Base-by-base conservation (phyloP, 1,139 yeast genomes). In the Geotrichum phurueaensis region DNA sequence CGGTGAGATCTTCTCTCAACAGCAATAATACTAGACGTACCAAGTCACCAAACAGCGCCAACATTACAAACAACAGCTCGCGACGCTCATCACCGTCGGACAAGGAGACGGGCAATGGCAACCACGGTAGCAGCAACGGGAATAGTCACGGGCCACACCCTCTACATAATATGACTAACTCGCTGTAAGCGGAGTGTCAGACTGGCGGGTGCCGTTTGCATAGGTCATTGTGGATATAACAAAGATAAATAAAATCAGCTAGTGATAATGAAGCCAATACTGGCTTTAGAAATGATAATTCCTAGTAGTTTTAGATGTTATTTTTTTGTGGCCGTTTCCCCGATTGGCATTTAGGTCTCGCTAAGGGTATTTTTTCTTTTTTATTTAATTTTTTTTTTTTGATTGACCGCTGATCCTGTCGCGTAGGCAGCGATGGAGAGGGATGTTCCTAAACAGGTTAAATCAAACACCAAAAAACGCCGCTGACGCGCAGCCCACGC, bases 21-120 rank as follows among this genome's bases (percentile, higher is more conserved):
- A 64, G 68, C 20, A 66, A 69, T 33, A 68, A 67, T 12, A 69
- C 71, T 20, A 64, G 73, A 18, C 61, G 71, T 25, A 69, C 70
- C 5, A 64, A 65, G 43, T 67, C 72, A 45, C 72, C 74, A 13
- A 67, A 68, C 12, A 60, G 56, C 20, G 59, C 65, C 23, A 57
- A 52, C 25, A 43, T 29, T 36, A 56, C 39, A 33, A 53, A 49
- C 3, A 52, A 47, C 47, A 43, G 15, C 27, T 56, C 58, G 31
- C 51, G 58, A 2, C 29, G 54, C 25, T 56, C 58, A 2, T 56
- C 58, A n/a, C 54, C 54, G 6, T 56, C 58, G 25, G 55, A 55
- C 51, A 45, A 47, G 52, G 55, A 51, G 39, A 25, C 29, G 15
- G 22, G 29, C 31, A n/a, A 50, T 43, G 53, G 54, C 43, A 39